Evolutionary conservation across 2,329 filamentous ascomycete genomes (phyloP), one percentile per base, ranked within the genome.

Genomic region (Colletotrichum sp.): DNA sequence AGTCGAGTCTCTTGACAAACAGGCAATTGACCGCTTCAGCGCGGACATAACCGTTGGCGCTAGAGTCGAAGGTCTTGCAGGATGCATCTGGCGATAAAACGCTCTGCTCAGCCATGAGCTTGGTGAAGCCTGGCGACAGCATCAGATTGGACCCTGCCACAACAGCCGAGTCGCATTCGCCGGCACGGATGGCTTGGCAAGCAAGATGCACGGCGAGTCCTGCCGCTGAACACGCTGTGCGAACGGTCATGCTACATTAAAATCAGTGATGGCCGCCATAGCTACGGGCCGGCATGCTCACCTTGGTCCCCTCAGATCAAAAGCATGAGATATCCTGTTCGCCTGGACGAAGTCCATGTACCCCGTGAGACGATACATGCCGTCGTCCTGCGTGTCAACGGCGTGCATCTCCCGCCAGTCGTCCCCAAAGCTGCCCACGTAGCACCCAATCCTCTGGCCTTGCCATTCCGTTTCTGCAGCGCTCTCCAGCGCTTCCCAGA

Each of bases 21-120:
- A 89, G 52, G 14, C 82, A 79, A 3, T 79, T 83, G 26, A 84
- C 79, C 6, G 86, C 87, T 71, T 89, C 87, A 12, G 60, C 69
- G 16, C 69, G 69, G 1, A 81, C 86, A 72, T 89, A 90, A 0
- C 89, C 89, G 64, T 87, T 80, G 1, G 86, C 89, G 7, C 79
- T 76, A 5, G 82, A 78, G 57, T 87, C 86, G 60, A 85, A 88
- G 8, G 80, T 82, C 63, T 81, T 78, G 73, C 79, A 81, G 3
- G 68, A 76, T 4, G 79, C 79, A 13, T 78, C 76, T 4, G 82
- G 78, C 4, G 79, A 81, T 1, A 84, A 76, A 1, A 82, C 76
- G n/a, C 80, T 79, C 43, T 79, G 66, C 18, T 79, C 78, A 12
- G 78, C 48, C 78, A 82, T 77, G n/a, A 64, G 52, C 12, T 32